Base-by-base conservation (phyloP, 164 flowering plant genomes). In the Sextonia rubra region DNA sequence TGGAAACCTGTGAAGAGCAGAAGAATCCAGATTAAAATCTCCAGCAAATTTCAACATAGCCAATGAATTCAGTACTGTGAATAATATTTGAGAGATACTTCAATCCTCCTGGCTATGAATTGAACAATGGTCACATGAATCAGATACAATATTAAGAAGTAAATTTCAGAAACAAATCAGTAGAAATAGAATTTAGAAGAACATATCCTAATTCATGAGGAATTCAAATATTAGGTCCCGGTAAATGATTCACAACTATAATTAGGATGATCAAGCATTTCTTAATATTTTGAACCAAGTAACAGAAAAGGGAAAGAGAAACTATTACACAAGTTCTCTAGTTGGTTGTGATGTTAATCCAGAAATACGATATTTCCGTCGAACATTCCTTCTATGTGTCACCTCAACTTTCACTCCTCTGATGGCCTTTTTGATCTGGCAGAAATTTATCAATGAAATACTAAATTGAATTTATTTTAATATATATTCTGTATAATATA, bases 361-460 rank as follows among this genome's bases (percentile, higher is more conserved):
- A 25, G 96, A 78, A 67, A 90, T 85, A n/a, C 96, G 90, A 65
- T 90, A 90, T 75, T 90, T 90, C 66, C 96, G 80, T 56, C 96
- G 76, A 24, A 90, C 90, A 83, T 77, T 83, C 56, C 85, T 91
- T 74, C 96, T 76, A 69, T 90, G 96, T 20, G 96, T 90, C 37
- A 90, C 96, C 76, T 90, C 96, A 74, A 90, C 96, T 85, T 90
- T 90, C 60, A 90, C 87, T 73, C 96, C 96, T 72, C 93, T 78
- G 20, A 90, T 89, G 17, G 89, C 86, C 79, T 87, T 89, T 66
- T 89, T 90, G 68, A 89, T 84, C 96, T 90, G 84, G 7, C 66
- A n/a, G 56, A 60, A 27, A 26, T 25, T 24, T 48, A 5, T 26
- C 29, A 68, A 48, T 20, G 58, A 37, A 37, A 3, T 26, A 47